Percentiles rank a stretch among this genome's conserved stretches.
Evolutionary conservation across 2,329 filamentous ascomycete genomes (phyloP).

Genomic region (Alternaria postmessia): DNA sequence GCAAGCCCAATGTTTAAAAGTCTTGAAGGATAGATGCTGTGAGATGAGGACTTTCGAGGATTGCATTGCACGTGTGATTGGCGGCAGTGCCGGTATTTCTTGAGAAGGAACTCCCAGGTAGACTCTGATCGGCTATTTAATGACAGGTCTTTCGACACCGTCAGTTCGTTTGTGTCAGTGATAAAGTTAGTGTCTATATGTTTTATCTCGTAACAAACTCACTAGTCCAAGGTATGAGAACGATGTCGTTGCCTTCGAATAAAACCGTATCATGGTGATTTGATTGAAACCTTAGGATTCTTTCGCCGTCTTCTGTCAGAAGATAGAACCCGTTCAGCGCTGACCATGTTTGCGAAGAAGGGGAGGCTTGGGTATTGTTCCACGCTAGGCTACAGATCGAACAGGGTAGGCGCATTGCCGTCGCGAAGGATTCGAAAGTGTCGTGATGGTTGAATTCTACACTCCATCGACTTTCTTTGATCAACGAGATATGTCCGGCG

Average conservation of each 20-base stretch:
- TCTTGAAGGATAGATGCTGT: neutral
- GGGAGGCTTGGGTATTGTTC: no score
- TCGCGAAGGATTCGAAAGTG: neutral
- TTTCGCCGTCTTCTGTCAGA: no score
- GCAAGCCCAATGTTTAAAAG: neutral
- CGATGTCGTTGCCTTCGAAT: no score
- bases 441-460: neutral
- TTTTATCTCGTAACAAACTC: neutral
- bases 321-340: no score
- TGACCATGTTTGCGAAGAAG: no score
- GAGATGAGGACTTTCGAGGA: neutral
- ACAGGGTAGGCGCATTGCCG: neutral
- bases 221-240: neutral
- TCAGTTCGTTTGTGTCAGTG: neutral
- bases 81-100: neutral
- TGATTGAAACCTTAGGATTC: no score
- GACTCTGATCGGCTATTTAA: neutral
- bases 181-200: neutral
- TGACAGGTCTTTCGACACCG: neutral
- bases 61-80: neutral
- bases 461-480: accelerated
- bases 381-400: no score
- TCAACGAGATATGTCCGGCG: neutral
- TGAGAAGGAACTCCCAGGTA: accelerated
- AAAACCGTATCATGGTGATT: no score